Evolutionary conservation across 2,329 filamentous ascomycete genomes (phyloP).

Genomic region (Fusarium scirpi): DNA sequence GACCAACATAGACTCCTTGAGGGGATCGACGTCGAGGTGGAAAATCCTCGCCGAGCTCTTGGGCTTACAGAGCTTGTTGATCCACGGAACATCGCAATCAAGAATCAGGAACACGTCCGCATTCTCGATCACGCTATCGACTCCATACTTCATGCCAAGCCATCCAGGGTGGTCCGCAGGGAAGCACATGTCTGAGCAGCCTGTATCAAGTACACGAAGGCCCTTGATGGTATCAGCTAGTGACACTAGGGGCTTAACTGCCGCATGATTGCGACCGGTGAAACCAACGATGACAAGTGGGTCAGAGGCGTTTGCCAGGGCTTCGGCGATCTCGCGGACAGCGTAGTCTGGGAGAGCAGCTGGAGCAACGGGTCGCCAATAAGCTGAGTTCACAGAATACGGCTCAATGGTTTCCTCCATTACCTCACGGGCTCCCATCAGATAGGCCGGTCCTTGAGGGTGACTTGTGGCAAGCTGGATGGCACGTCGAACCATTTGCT

Average conservation of each 20-base stretch:
- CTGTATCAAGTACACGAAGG: conserved; percentile 22
- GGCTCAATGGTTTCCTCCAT: conserved; percentile 41
- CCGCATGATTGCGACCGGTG: conserved; percentile 4
- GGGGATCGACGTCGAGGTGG: conserved; percentile 25
- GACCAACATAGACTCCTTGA: conserved; percentile 17
- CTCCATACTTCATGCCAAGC: conserved; percentile 25
- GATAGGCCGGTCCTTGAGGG: conserved; percentile 45
- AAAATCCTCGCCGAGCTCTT: conserved; percentile 10
- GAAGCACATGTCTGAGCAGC: conserved; percentile 30
- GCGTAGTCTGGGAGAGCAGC: conserved; percentile 1
- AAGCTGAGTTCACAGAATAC: conserved; percentile 5
- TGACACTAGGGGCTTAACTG: conserved; percentile 11
- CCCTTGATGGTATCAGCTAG: conserved; percentile 13
- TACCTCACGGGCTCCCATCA: conserved; percentile 45
- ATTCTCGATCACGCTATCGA: conserved; percentile 3
- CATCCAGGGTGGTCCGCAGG: conserved; percentile 27
- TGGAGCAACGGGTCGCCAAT: conserved; percentile 6
- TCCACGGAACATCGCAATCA: conserved; percentile 34
- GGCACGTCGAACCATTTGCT: conserved; percentile 25
- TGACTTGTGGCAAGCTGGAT: conserved; percentile 43
- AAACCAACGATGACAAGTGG: conserved; percentile 31
- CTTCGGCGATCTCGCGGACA: conserved; percentile 11
- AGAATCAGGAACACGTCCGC: conserved; percentile 25
- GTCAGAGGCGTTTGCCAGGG: not conserved
- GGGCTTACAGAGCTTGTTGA: conserved; percentile 12